Percentiles rank a stretch among this genome's conserved stretches.
These are phyloP conservation scores for Malassezia obtusa DNA, from an alignment of 1,284 basidiomycete species.

Conservation along the genomic window DNA sequence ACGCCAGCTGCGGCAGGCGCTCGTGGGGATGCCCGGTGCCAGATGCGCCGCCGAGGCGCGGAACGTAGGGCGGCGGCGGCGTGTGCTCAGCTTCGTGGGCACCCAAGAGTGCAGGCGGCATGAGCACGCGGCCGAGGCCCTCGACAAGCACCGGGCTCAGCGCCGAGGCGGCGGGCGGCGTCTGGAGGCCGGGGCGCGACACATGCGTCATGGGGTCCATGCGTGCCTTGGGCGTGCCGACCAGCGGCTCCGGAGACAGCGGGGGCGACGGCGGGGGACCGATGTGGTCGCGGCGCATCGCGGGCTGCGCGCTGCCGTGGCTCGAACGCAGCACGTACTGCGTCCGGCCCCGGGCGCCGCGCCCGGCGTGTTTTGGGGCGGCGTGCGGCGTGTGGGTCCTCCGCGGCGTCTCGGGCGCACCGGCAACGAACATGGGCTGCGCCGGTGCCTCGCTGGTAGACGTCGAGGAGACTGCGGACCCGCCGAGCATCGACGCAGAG, in stretches of 20 bases:
- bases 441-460: no score
- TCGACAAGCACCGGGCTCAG: constrained; percentile 5
- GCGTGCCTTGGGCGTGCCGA: neutral
- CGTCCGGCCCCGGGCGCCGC: constrained; percentile 7
- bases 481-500: no score
- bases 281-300: neutral
- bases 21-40: neutral
- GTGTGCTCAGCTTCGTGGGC: no score
- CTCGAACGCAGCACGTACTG: constrained; percentile 6
- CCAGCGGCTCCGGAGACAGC: neutral
- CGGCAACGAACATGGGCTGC: no score
- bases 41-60: neutral
- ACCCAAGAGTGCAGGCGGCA: neutral
- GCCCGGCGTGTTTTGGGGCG: neutral
- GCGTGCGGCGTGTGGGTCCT: neutral
- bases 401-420: no score
- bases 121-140: constrained; percentile 9
- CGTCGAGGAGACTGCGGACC: no score
- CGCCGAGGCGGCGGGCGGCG: neutral
- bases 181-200: neutral
- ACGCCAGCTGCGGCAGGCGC: neutral
- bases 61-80: neutral
- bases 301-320: constrained; percentile 1
- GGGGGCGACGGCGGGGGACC: neutral
- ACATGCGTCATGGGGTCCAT: neutral